These are phyloP conservation scores for Globisporangium spinosum DNA, from an alignment of 352 stramenopile species.

Conservation along the genomic window DNA sequence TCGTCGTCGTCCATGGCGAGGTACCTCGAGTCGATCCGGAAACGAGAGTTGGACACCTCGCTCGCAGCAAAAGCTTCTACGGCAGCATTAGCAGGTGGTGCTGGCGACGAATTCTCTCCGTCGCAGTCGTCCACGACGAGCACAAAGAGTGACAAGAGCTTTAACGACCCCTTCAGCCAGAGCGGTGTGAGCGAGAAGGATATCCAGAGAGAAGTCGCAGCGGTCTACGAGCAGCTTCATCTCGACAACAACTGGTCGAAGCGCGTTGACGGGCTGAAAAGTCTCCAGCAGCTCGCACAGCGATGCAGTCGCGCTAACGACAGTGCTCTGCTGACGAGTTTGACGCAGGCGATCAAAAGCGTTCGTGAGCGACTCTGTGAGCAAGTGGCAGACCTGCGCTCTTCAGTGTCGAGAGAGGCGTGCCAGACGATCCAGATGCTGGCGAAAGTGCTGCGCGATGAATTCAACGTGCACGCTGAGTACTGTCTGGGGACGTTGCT, in stretches of 20 bases:
- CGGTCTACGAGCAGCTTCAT: constrained; percentile 53
- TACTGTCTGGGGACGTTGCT: constrained; percentile 64
- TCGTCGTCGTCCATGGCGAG: constrained; percentile 54
- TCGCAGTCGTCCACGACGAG: constrained; percentile 42
- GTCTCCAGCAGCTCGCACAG: constrained; percentile 48
- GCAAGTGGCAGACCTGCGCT: constrained; percentile 77
- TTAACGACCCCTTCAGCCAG: constrained; percentile 7
- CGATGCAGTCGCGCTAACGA: constrained; percentile 41
- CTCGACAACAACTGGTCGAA: constrained; percentile 76
- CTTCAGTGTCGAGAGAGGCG: constrained; percentile 69
- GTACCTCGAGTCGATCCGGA: constrained; percentile 48
- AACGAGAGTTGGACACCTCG: constrained; percentile 28
- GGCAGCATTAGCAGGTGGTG: constrained; percentile 5
- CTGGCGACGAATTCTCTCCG: constrained; percentile 31
- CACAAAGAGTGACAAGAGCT: constrained; percentile 21
- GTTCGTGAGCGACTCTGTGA: constrained; percentile 65
- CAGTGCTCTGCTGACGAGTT: constrained; percentile 15
- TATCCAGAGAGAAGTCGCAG: constrained; percentile 52
- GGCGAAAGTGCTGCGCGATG: constrained; percentile 53
- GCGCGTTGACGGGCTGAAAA: constrained; percentile 66
- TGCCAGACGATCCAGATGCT: constrained; percentile 69
- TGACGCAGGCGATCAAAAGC: constrained; percentile 43
- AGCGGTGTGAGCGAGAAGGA: constrained; percentile 47
- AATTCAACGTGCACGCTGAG: constrained; percentile 78
- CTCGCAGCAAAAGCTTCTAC: constrained; percentile 26